Evolutionary conservation across 192 early-diverging fungal genomes (phyloP), one percentile per base, ranked within the genome.

Genomic region (Rhizophagus sp.): DNA sequence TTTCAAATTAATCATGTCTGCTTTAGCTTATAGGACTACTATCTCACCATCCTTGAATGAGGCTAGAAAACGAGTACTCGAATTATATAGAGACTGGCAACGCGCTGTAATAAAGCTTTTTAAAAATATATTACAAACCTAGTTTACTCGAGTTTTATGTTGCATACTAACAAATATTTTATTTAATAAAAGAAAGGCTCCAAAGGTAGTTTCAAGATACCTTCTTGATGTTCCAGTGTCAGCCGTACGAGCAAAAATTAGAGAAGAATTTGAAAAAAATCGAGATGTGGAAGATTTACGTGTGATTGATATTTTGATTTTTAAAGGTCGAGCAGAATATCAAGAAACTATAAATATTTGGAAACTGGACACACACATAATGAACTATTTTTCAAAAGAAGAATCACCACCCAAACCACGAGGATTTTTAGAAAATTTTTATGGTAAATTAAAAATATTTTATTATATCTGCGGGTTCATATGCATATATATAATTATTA

Each of bases 301-400:
- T 39, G 87, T 92, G 27, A 91, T 94, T 82, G 96, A 98, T 80
- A 87, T 97, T 67, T 87, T 98, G 73, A 81, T 95, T 82, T 89
- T 95, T 81, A 98, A 97, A 87, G 95, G 96, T 25, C 90, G 90
- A 64, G 88, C 92, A 81, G 96, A 98, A 79, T 92, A 91, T 67
- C 92, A 95, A 73, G 96, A 98, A 88, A 96, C 95, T 8, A 84
- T 95, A 85, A 96, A 98, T 78, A 89, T 92, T 39, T 97, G 96
- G 96, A 98, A 98, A 88, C 92, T 95, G 86, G 89, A 90, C 79
- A 93, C 92, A 68, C 96, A 97, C 67, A 88, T 96, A 70, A 90
- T 95, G 87, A 91, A 91, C 80, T 97, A 95, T 88, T 97, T 97
- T 91, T 87, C 87, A 76, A 88, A 93, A 68, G 92, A 93, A 75